Evolutionary conservation across 1,284 basidiomycete genomes (phyloP), one percentile per base, ranked within the genome.

Genomic region (Austroboletus niveus): DNA sequence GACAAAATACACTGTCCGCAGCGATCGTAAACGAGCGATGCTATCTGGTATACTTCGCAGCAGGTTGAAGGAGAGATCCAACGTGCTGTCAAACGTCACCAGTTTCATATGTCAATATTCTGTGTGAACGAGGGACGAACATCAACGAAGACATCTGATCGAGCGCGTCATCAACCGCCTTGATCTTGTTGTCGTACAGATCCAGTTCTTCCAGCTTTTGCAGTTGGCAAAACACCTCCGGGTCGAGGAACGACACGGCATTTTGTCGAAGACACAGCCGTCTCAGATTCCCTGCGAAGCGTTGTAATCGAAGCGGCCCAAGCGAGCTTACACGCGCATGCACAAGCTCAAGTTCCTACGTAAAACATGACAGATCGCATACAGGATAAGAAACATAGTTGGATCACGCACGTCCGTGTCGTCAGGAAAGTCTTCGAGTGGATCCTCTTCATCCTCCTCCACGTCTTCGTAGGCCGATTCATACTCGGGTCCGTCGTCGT

Each of bases 51-150:
- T 29, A 8, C 29, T 29, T 29, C 29, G 29, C 8, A 29, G 29
- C 5, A 29, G 29, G 8, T 99, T 99, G 81, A 98, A 99, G 2
- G 95, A 98, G 31, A 98, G 75, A 73, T 99, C 97, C 44, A 99
- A 76, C 4, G 82, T 76, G 42, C 94, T 97, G 42, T 42, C 42
- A 42, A 29, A 39, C 10, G 15, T 14, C 38, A 9, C 17, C 29
- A 29, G 20, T 12, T 40, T 20, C 9, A 24, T 10, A 17, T 11
- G 29, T 29, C 29, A 4, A 29, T 29, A 29, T 29, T 29, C 29
- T 29, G 29, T 29, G 5, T 29, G 20, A 14, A 14, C 38, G 22
- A 22, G 9, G 17, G 38, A 40, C 29, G 29, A 29, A 79, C 90
- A 62, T 72, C 94, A 94, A 73, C 80, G 41, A 98, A 72, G 73